These are phyloP conservation scores for Ophiostoma montium DNA, from an alignment of 2,329 filamentous ascomycete species.

Conservation along the genomic window DNA sequence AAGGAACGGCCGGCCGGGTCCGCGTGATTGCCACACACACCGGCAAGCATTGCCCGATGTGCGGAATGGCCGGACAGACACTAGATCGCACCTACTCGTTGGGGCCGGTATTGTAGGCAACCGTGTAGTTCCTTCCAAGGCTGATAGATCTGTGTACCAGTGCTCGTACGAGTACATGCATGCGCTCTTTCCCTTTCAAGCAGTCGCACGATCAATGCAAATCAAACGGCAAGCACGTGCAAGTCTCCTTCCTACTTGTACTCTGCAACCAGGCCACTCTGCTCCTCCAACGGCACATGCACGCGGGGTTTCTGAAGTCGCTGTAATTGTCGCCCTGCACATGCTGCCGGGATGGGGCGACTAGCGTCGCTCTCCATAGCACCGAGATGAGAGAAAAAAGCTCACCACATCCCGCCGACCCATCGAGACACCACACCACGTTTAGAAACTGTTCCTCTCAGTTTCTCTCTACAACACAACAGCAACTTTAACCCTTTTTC, in stretches of 20 bases:
- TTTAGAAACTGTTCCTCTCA: background rate
- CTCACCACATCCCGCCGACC: slow-evolving; percentile 2
- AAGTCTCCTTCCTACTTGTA: background rate
- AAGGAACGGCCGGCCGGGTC: background rate
- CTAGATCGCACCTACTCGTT: background rate
- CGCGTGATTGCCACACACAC: background rate
- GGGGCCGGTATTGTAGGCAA: too few relatives aligned
- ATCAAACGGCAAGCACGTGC: too few relatives aligned
- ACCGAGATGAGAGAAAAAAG: slow-evolving; percentile 5
- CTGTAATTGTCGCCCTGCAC: background rate
- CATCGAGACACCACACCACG: background rate
- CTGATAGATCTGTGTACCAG: too few relatives aligned
- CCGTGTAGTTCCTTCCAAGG: background rate
- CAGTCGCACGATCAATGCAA: too few relatives aligned
- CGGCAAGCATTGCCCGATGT: background rate
- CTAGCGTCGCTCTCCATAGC: slow-evolving; percentile 2
- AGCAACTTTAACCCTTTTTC: slow-evolving; percentile 1
- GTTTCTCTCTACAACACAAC: background rate
- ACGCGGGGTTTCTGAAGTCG: background rate
- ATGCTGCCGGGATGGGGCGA: slow-evolving; percentile 4
- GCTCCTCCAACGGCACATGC: background rate
- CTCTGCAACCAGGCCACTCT: background rate
- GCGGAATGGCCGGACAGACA: background rate
- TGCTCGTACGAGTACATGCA: too few relatives aligned
- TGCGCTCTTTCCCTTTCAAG: too few relatives aligned